Percentiles rank a stretch among this genome's conserved stretches.
Conservation (phyloP, 179 eudicot species). For the Beta macrorhiza region DNA sequence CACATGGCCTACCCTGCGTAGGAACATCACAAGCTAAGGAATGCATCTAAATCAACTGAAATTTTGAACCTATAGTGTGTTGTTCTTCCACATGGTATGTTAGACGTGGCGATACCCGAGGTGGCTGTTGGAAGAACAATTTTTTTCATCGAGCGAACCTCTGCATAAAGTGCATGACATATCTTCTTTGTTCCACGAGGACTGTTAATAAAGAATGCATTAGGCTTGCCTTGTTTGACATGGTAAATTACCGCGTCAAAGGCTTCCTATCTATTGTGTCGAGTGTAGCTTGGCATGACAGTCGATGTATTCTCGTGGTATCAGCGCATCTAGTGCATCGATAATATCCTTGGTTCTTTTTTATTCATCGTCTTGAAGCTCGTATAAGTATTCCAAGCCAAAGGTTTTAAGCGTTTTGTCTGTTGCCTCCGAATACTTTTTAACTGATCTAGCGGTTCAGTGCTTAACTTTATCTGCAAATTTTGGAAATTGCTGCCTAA, state of each 20-base stretch:
- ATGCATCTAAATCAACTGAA: not conserved
- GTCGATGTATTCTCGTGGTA: not conserved
- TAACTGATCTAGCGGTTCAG: no score
- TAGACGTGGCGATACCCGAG: not conserved
- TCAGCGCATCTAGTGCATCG: not conserved
- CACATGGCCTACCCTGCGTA: not conserved
- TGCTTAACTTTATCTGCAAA: no score
- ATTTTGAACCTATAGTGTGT: conserved; percentile 30
- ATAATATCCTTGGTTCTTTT: not conserved
- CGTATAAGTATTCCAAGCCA: no score
- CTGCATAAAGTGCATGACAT: conserved; percentile 19
- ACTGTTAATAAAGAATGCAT: conserved; percentile 16
- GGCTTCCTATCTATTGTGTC: not conserved
- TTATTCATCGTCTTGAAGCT: no score
- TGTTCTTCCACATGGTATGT: not conserved
- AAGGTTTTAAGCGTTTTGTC: no score
- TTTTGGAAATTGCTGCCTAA: not conserved
- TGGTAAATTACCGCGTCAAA: not conserved
- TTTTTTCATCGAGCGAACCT: not conserved
- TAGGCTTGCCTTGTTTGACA: not conserved
- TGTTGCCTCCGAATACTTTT: no score
- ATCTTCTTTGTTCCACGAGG: no score
- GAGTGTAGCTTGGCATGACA: no score
- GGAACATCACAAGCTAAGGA: not conserved
- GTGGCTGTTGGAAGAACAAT: not conserved